A percentile compares a stretch with the other conserved stretches of the same genome.
phyloP scores from a whole-genome alignment of 2,329 filamentous ascomycete species.

The Dactylellina drechsleri region DNA sequence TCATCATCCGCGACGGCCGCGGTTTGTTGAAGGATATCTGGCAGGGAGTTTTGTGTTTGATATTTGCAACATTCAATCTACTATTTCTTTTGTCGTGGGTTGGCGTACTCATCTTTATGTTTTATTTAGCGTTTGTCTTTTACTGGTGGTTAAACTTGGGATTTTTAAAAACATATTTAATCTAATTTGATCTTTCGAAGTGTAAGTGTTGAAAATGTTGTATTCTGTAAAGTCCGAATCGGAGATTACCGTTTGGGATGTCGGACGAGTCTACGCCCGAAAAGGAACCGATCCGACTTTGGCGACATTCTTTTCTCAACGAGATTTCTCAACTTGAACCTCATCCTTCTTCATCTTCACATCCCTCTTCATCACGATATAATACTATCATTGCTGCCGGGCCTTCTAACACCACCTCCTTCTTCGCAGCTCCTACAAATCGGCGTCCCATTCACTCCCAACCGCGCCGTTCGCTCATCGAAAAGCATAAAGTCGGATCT shows the following conservation, averaged over 20 bases:
- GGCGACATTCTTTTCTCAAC: conserved; percentile 26
- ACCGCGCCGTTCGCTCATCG: conserved; percentile 31
- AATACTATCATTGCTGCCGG: neutral
- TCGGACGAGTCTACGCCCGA: conserved; percentile 44
- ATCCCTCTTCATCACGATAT: neutral
- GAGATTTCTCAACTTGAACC: neutral
- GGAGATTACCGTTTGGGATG: conserved; percentile 24
- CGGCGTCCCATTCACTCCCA: neutral
- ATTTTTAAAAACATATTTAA: neutral
- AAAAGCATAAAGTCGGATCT: conserved; percentile 39
- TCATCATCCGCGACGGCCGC: neutral
- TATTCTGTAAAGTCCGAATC: conserved; percentile 39
- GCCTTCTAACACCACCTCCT: neutral
- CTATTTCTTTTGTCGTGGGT: neutral
- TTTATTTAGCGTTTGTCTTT: neutral
- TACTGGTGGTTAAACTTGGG: too few relatives aligned
- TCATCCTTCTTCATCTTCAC: neutral
- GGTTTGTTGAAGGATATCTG: neutral
- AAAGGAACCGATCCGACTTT: conserved; percentile 43
- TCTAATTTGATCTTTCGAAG: neutral
- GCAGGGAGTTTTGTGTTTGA: neutral
- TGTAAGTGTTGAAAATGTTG: conserved; percentile 34
- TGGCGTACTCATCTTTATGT: neutral
- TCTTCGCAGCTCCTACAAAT: neutral
- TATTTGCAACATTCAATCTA: conserved; percentile 1